Evolutionary conservation across 257 asterid species (phyloP).

Genomic region (Solanum arcanum): DNA sequence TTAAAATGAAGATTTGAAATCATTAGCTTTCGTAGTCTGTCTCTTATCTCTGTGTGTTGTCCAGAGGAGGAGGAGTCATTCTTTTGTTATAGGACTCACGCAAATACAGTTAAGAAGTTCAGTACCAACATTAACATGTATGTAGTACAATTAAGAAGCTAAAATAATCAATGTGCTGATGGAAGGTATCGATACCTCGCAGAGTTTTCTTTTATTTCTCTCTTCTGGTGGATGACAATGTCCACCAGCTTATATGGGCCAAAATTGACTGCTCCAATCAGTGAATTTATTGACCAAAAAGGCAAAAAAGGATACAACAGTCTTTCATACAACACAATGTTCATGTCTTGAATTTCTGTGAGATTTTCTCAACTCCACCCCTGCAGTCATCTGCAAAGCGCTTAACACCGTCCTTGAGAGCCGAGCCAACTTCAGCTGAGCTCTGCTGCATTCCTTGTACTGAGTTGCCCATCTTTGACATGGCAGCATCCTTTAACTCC

Average conservation of each 20-base stretch:
- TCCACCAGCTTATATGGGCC: neutral
- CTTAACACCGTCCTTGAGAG: conserved; percentile 51
- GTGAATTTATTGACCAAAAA: neutral
- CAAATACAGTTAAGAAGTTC: neutral
- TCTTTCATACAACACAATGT: neutral
- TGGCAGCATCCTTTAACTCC: conserved; percentile 40
- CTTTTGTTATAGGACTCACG: neutral
- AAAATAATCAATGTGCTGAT: neutral
- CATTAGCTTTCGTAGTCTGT: neutral
- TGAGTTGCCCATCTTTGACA: conserved; percentile 29
- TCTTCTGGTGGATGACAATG: neutral
- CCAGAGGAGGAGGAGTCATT: neutral
- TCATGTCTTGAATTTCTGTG: conserved; percentile 88
- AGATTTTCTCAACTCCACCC: conserved; percentile 73
- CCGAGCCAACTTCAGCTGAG: conserved; percentile 29
- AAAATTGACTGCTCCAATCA: neutral
- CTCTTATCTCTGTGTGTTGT: neutral
- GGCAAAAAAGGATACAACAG: neutral
- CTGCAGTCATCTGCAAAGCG: conserved; percentile 80
- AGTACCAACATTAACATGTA: neutral
- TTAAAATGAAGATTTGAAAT: neutral
- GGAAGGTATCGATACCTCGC: neutral
- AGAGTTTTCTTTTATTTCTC: neutral
- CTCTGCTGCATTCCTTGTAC: conserved; percentile 32
- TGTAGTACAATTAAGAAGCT: neutral